phyloP scores from a whole-genome alignment of 768 basidiomycete species.

The Daedalea quercina region DNA sequence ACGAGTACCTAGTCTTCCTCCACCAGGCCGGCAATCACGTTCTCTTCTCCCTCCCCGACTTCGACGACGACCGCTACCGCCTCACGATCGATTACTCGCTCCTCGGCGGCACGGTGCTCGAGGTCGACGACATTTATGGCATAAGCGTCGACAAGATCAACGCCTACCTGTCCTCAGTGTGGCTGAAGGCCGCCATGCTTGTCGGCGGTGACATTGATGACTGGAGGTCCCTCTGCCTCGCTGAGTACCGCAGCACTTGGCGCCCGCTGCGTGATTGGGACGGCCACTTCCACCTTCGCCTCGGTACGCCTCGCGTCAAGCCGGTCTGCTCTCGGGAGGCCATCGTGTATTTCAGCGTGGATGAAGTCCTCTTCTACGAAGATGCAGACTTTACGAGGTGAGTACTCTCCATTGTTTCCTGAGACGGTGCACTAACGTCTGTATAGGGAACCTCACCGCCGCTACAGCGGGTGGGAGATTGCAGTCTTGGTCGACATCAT shows the following conservation, averaged over 20 bases:
- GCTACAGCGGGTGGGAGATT: constrained; percentile 17
- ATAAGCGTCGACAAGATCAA: constrained; percentile 20
- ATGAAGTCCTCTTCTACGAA: constrained; percentile 17
- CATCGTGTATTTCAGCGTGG: constrained; percentile 19
- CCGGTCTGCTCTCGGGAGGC: constrained; percentile 23
- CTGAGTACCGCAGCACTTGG: constrained; percentile 20
- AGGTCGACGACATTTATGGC: constrained; percentile 15
- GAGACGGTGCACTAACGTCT: neutral
- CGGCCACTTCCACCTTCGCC: constrained; percentile 17
- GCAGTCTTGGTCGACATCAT: constrained; percentile 20
- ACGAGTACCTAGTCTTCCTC: constrained; percentile 22
- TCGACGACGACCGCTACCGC: constrained; percentile 19
- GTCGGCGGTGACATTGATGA: constrained; percentile 7
- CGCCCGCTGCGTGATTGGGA: constrained; percentile 8
- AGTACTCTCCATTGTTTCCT: neutral
- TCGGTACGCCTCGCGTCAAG: constrained; percentile 21
- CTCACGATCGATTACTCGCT: constrained; percentile 21
- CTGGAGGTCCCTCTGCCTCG: constrained; percentile 14
- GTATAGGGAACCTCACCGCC: neutral
- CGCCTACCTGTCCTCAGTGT: constrained; percentile 17
- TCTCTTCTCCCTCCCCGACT: constrained; percentile 25
- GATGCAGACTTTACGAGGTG: constrained; percentile 10
- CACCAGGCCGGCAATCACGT: constrained; percentile 24
- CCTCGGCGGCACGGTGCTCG: constrained; percentile 9
- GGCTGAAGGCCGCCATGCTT: constrained; percentile 21